Base-by-base conservation (phyloP, 257 asterid species). In the Plantago ovata region DNA sequence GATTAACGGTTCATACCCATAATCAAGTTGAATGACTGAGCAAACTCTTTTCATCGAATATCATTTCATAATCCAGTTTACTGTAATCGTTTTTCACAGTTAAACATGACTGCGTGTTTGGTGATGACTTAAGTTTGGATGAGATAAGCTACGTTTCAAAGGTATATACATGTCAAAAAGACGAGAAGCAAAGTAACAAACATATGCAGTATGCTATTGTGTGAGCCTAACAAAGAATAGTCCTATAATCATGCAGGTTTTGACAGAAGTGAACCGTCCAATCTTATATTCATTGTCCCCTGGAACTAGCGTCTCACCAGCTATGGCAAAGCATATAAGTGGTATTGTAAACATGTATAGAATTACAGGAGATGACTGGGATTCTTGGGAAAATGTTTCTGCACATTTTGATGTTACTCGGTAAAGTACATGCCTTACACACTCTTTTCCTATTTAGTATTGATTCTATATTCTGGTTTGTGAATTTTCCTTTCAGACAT, bases 361-460 rank as follows among this genome's bases (percentile, higher is more conserved):
- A 69, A 61, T 89, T 52, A 89, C 97, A 0, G 97, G 96, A 24
- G 99, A 93, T 65, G 99, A 93, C 67, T 93, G 99, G 99, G 99
- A 93, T 84, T 54, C 67, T 3, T 93, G 99, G 99, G 69, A 48
- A 45, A 95, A 93, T 64, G 86, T 93, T 24, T 68, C 77, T 21
- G 66, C 86, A 36, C 99, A 93, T 72, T 89, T 93, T 68, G 82
- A 85, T 64, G 71, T 93, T 75, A 42, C 84, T 14, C 66, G 98
- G 97, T 92, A 84, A 16, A 38, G 53, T 58, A 20, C 1, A 18
- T 55, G 43, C 62, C 63, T 22, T 45, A 1, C 10, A 3, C n/a
- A 6, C 55, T 2, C 56, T 15, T 58, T 52, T 40, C 2, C 4
- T 46, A 9, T 18, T 3, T 42, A 13, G 48, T 42, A 42, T 42